Base-by-base conservation (phyloP, 345 rosid genomes). In the Excoecaria agallocha region DNA sequence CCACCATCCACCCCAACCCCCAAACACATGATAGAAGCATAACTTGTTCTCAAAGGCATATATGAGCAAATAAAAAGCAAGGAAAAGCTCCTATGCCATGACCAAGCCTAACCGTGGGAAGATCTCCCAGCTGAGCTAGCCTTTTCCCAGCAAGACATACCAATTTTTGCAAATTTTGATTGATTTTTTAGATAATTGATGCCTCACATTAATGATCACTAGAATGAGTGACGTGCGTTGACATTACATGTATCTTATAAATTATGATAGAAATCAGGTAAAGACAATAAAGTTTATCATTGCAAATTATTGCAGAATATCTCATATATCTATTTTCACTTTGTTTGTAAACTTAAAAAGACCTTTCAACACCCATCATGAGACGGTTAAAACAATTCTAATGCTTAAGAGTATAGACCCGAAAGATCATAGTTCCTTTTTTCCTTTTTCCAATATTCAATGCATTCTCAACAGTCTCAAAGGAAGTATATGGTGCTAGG, bases 361-460 rank as follows among this genome's bases (percentile, higher is more conserved):
- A 66, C 20, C 69, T 65, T n/a, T 45, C 38, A 46, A 66, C 20
- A 66, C 24, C 54, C 61, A 57, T 20, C 19, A n/a, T 57, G 24
- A 20, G 35, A 57, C 24, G 20, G 30, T 20, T 57, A n/a, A 57
- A 57, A 57, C 17, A 57, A 43, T 43, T 43, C 46, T 24, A 43
- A 66, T 66, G n/a, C 55, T 46, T 66, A 0, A 46, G 12, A 11
- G 10, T 43, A 6, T 43, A 30, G 30, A 30, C 30, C 30, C 30
- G 30, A 30, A 30, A 30, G 30, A 30, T 30, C 30, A 30, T 30
- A 0, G 30, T 30, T 30, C 30, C 30, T 30, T 2, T 30, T 30
- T 2, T 30, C 30, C 2, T 30, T 30, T 30, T 30, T 30, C 30
- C 30, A 30, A 30, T 30, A 30, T 30, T 0, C 30, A 3, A 43